Percentiles rank a stretch among this genome's conserved stretches.
These are phyloP conservation scores for Zostera marina DNA, from an alignment of 116 monocot species.

Conservation along the genomic window DNA sequence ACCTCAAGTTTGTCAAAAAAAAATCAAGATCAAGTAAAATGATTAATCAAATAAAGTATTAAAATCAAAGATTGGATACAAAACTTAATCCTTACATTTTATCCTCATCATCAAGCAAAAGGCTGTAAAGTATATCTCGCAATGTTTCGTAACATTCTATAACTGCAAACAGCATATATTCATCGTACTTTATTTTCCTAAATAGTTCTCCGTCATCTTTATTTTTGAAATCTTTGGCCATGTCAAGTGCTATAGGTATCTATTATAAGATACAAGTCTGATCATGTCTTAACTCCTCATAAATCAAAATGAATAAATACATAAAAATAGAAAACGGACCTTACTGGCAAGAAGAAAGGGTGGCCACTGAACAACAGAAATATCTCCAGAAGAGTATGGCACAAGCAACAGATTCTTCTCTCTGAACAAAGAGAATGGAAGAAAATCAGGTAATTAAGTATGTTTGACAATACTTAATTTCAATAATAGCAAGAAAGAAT, in stretches of 20 bases:
- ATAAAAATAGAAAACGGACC: constrained; percentile 16
- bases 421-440: constrained; percentile 18
- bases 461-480: neutral
- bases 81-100: constrained; percentile 31
- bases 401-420: constrained; percentile 79
- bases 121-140: constrained; percentile 37
- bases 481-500: constrained; percentile 1
- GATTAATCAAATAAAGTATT: neutral
- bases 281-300: neutral
- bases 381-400: constrained; percentile 52
- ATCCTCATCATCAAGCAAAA: constrained; percentile 47
- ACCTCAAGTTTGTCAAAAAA: neutral
- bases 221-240: constrained; percentile 89
- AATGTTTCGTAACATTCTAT: constrained; percentile 87
- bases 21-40: neutral
- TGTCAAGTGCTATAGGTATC: constrained; percentile 96
- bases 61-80: neutral
- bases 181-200: constrained; percentile 71
- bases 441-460: constrained; percentile 7
- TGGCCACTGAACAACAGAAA: constrained; percentile 94
- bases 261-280: constrained; percentile 10
- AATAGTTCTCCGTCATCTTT: constrained; percentile 61
- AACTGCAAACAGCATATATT: constrained; percentile 62
- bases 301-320: constrained; percentile 1
- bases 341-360: constrained; percentile 98